Conservation (phyloP, 768 basidiomycete genomes). For the Leucocoprinus birnbaumii region DNA sequence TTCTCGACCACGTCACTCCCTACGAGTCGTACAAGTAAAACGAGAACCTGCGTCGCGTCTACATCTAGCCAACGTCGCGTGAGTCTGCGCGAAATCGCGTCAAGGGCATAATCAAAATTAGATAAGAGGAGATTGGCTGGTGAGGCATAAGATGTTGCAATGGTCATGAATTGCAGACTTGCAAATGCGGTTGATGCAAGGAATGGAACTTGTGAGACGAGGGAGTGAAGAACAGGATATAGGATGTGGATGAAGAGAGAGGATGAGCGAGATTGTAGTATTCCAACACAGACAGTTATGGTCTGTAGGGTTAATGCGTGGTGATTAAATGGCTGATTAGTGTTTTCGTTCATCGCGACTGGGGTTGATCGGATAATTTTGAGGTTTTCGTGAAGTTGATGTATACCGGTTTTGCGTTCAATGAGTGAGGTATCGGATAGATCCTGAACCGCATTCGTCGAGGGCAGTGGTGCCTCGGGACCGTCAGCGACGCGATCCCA, state of each 20-base stretch:
- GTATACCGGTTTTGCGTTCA: conserved; percentile 65
- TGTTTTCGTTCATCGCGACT: conserved; percentile 6
- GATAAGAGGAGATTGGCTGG: conserved; percentile 85
- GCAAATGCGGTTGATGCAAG: conserved; percentile 76
- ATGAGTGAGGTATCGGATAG: conserved; percentile 22
- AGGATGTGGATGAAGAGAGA: conserved; percentile 73
- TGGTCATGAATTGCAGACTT: conserved; percentile 67
- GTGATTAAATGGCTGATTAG: conserved; percentile 64
- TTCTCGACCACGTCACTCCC: conserved; percentile 84
- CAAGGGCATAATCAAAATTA: conserved; percentile 96
- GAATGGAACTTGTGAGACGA: conserved; percentile 68
- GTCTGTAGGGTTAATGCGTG: conserved; percentile 69
- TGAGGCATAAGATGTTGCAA: conserved; percentile 84
- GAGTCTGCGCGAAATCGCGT: conserved; percentile 83
- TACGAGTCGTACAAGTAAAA: conserved; percentile 81
- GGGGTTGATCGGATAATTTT: conserved; percentile 40
- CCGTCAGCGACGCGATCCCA: conserved; percentile 54
- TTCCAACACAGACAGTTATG: conserved; percentile 66
- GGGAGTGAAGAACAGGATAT: conserved; percentile 84
- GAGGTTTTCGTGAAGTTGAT: conserved; percentile 57
- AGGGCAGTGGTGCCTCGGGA: conserved; percentile 15
- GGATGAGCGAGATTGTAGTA: conserved; percentile 70
- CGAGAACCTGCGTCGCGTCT: conserved; percentile 86
- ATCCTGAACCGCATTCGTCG: conserved; percentile 16
- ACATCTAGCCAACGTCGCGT: conserved; percentile 80